Evolutionary conservation across 768 basidiomycete genomes (phyloP).

Genomic region (Pilatotrama ljubarskyi): DNA sequence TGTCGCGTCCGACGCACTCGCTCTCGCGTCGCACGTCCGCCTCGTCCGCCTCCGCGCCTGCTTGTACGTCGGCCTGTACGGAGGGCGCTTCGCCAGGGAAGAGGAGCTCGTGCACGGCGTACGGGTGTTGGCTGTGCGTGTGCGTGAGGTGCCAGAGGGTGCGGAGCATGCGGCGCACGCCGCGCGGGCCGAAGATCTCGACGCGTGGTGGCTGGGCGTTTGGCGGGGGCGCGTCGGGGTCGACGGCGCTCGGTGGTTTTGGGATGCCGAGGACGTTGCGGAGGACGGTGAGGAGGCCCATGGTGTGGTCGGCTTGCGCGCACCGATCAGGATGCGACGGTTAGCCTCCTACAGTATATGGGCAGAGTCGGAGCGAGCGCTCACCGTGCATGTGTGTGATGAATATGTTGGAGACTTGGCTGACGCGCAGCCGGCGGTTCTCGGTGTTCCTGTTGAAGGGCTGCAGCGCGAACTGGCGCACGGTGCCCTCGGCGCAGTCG

Average conservation of each 20-base stretch:
- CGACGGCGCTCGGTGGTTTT: slow-evolving; percentile 34
- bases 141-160: slow-evolving; percentile 68
- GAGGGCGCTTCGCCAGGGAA: slow-evolving; percentile 47
- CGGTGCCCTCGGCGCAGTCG: slow-evolving; percentile 82
- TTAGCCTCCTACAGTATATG: no score
- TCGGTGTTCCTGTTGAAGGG: slow-evolving; percentile 36
- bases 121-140: slow-evolving; percentile 58
- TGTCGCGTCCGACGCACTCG: slow-evolving; percentile 63
- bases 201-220: slow-evolving; percentile 41
- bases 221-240: slow-evolving; percentile 10
- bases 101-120: slow-evolving; percentile 79
- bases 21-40: slow-evolving; percentile 54
- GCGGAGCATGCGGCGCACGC: slow-evolving; percentile 74
- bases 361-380: slow-evolving; percentile 10
- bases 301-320: slow-evolving; percentile 78
- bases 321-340: no score
- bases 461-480: slow-evolving; percentile 63
- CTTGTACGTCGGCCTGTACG: slow-evolving; percentile 46
- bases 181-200: slow-evolving; percentile 79
- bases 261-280: slow-evolving; percentile 54
- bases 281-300: slow-evolving; percentile 71
- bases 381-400: slow-evolving; percentile 85
- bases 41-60: not conserved
- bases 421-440: slow-evolving; percentile 38
- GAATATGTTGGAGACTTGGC: slow-evolving; percentile 66